phyloP scores from a whole-genome alignment of 805 yeast species.

The Zygosaccharomyces gambellarensis region DNA sequence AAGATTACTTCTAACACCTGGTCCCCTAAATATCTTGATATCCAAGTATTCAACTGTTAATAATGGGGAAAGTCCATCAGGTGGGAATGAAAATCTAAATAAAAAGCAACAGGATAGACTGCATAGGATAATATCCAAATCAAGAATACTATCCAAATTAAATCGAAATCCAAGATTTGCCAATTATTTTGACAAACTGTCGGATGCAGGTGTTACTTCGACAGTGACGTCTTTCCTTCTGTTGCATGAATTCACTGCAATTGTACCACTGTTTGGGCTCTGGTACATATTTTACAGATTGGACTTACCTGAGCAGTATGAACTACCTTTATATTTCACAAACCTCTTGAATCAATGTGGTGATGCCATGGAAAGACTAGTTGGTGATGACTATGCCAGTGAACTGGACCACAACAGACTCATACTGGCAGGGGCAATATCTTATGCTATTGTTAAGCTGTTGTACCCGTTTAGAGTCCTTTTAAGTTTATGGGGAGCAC shows the following conservation, averaged over 20 bases:
- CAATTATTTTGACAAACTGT: slow-evolving; percentile 24
- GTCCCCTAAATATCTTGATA: slow-evolving; percentile 2
- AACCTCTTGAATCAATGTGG: slow-evolving; percentile 53
- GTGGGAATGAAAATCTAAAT: neutral
- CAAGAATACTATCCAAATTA: slow-evolving; percentile 24
- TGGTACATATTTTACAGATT: slow-evolving; percentile 63
- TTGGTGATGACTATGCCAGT: slow-evolving; percentile 35
- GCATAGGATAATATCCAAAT: slow-evolving; percentile 25
- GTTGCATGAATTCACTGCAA: slow-evolving; percentile 71
- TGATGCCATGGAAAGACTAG: slow-evolving; percentile 50
- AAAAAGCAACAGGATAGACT: slow-evolving; percentile 14
- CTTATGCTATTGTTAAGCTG: slow-evolving; percentile 63
- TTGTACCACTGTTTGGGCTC: slow-evolving; percentile 60
- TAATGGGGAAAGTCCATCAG: neutral
- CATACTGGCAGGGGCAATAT: slow-evolving; percentile 67
- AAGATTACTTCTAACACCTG: neutral
- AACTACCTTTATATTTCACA: slow-evolving; percentile 23
- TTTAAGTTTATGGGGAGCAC: slow-evolving; percentile 35
- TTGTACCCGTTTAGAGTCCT: slow-evolving; percentile 33
- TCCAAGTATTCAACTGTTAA: slow-evolving; percentile 4
- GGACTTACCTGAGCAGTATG: slow-evolving; percentile 34
- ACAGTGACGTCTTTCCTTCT: slow-evolving; percentile 56
- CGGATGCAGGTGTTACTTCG: slow-evolving; percentile 30
- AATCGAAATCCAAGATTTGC: slow-evolving; percentile 27
- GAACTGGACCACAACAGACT: slow-evolving; percentile 45